Percentiles rank a stretch among this genome's conserved stretches.
Evolutionary conservation across 495 filamentous ascomycete species (phyloP).

Genomic region (Neurospora sublineolata): DNA sequence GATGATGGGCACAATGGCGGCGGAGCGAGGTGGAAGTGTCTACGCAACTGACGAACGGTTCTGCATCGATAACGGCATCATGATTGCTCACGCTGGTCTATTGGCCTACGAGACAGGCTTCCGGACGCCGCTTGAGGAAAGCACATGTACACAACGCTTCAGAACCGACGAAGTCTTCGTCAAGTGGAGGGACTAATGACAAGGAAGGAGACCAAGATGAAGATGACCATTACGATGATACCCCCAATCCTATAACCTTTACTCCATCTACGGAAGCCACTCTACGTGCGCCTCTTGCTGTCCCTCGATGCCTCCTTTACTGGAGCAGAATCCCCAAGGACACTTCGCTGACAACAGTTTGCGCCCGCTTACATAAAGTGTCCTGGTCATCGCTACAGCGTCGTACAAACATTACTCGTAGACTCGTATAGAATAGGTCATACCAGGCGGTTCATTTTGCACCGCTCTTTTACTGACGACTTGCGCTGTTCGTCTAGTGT

Average conservation of each 20-base stretch:
- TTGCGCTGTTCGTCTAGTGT: neutral
- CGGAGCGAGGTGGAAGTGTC: conserved; percentile 75
- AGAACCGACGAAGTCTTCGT: conserved; percentile 90
- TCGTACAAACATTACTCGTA: neutral
- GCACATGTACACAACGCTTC: conserved; percentile 86
- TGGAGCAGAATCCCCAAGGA: neutral
- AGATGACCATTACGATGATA: neutral
- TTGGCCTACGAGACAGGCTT: conserved; percentile 73
- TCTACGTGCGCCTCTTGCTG: neutral
- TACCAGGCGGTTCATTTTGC: neutral
- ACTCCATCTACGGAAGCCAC: neutral
- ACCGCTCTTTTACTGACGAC: neutral
- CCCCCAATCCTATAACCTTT: neutral
- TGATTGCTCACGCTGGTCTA: conserved; percentile 96
- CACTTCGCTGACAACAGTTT: neutral
- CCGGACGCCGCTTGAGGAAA: conserved; percentile 62
- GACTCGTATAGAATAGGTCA: neutral
- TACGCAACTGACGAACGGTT: conserved; percentile 95
- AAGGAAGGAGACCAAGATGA: neutral
- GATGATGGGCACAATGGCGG: conserved; percentile 98
- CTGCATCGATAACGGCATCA: conserved; percentile 98
- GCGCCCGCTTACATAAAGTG: neutral
- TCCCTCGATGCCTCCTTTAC: neutral
- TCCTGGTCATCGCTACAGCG: neutral
- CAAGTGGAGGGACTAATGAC: conserved; percentile 70